These are phyloP conservation scores for Boletus rex-veris DNA, from an alignment of 768 basidiomycete species.

Conservation along the genomic window DNA sequence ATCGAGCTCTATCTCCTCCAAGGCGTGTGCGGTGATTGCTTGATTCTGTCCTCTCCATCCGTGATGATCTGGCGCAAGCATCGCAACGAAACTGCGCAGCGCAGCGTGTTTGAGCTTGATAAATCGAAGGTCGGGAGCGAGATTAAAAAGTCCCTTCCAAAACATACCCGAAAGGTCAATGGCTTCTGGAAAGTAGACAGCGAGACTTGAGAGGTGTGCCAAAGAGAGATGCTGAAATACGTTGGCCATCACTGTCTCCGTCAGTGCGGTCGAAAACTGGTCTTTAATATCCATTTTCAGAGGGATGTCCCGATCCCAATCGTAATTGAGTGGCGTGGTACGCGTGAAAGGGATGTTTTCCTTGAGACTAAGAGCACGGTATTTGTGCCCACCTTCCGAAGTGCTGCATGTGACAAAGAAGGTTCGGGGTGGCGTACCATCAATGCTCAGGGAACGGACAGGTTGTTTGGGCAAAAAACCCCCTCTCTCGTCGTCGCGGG, in stretches of 20 bases:
- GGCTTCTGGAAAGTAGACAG: not conserved
- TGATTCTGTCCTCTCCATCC: not conserved
- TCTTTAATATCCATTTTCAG: not conserved
- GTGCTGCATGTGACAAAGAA: not conserved
- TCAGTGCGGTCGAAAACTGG: not conserved
- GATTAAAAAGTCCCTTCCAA: not conserved
- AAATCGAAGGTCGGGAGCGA: not conserved
- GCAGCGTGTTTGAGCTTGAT: not conserved
- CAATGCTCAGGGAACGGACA: not conserved
- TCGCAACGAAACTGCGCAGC: not conserved
- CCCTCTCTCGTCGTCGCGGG: not conserved
- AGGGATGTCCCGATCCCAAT: not conserved
- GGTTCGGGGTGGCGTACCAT: not conserved
- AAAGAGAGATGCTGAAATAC: not conserved
- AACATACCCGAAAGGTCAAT: not conserved
- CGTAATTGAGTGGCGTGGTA: not conserved
- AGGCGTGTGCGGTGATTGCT: not conserved
- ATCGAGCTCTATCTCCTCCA: slow-evolving; percentile 1
- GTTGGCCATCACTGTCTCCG: not conserved
- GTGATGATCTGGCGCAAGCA: not conserved
- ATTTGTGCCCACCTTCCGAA: not conserved
- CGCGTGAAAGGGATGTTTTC: not conserved
- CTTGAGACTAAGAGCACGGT: not conserved
- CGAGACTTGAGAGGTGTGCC: not conserved
- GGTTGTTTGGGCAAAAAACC: not conserved